Evolutionary conservation across 768 basidiomycete genomes (phyloP).

Genomic region (Lyophyllum decastes): DNA sequence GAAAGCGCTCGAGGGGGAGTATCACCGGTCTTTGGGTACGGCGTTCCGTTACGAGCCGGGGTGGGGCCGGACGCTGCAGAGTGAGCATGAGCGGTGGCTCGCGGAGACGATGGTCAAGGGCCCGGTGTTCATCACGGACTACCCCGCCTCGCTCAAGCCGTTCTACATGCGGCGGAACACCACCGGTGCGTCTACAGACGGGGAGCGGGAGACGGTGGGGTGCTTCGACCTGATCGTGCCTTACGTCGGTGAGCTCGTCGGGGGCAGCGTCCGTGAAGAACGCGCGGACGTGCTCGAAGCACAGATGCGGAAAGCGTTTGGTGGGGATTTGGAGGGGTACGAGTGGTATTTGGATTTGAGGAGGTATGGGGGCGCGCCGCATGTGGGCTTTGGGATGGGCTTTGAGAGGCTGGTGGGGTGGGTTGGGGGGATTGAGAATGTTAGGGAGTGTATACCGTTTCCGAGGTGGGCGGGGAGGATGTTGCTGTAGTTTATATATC

Average conservation of each 20-base stretch:
- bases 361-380: constrained; percentile 83
- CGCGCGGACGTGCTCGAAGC: constrained; percentile 50
- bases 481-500: constrained; percentile 45
- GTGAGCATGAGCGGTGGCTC: constrained; percentile 93
- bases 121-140: constrained; percentile 91
- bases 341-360: constrained; percentile 85
- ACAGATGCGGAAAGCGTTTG: constrained; percentile 42
- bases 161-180: constrained; percentile 93
- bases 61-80: constrained; percentile 76
- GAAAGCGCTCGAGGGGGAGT: constrained; percentile 44
- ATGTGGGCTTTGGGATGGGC: constrained; percentile 95
- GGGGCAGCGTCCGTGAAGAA: constrained; percentile 90
- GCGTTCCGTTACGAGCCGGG: constrained; percentile 57
- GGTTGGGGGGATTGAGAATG: constrained; percentile 85
- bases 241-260: constrained; percentile 83
- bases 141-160: constrained; percentile 81
- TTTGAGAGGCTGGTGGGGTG: constrained; percentile 90
- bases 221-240: constrained; percentile 97
- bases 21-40: constrained; percentile 26
- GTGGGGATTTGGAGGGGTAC: constrained; percentile 42
- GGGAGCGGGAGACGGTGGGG: constrained; percentile 62
- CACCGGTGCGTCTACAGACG: constrained; percentile 2
- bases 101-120: constrained; percentile 66
- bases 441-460: constrained; percentile 92
- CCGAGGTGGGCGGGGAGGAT: constrained; percentile 87